Base-by-base conservation (phyloP, 2,329 filamentous ascomycete genomes). In the Daldinia sp. region DNA sequence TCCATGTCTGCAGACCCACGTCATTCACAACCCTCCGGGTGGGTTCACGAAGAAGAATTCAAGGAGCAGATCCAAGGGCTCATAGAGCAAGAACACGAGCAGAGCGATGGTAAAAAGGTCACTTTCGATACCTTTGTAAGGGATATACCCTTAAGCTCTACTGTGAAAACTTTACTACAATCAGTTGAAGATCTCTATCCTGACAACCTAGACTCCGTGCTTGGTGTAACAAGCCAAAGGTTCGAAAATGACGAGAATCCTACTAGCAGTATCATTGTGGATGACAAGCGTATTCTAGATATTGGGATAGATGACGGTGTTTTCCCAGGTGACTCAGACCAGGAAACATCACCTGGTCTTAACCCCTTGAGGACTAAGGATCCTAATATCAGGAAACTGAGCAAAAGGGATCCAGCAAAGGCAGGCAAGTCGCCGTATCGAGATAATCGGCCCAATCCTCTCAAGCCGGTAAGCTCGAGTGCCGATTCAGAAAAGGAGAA, bases 41-140 rank as follows among this genome's bases (percentile, higher is more conserved):
- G 95, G 94, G 90, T 97, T 57, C 94, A 97, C 69, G 94, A 98
- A 74, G 88, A 92, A 47, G 94, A 97, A 72, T 94, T 90, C 72
- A 82, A 87, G 29, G 80, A 88, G 41, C 83, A 90, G 69, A 80
- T 96, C 1, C 77, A 80, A 27, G 79, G 84, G 23, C 81, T 96
- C 21, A 85, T 91, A 7, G 74, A 78, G 1, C 82, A 89, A 21
- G 93, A 97, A 74, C 84, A 80, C 62, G 77, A 77, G 4, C 80
- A 82, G 34, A 78, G 77, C 23, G 75, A 80, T 21, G 79, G 75
- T 13, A 71, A 75, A 4, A 74, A 80, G 8, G 65, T 85, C 10
- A 82, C 79, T 0, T 94, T 94, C 69, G 86, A 90, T 25, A 84
- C 78, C 0, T 95, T 94, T 75, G 80, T 91, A 5, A 80, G 83